These are phyloP conservation scores for Lactarius evosmus DNA, from an alignment of 768 basidiomycete species.

Conservation along the genomic window DNA sequence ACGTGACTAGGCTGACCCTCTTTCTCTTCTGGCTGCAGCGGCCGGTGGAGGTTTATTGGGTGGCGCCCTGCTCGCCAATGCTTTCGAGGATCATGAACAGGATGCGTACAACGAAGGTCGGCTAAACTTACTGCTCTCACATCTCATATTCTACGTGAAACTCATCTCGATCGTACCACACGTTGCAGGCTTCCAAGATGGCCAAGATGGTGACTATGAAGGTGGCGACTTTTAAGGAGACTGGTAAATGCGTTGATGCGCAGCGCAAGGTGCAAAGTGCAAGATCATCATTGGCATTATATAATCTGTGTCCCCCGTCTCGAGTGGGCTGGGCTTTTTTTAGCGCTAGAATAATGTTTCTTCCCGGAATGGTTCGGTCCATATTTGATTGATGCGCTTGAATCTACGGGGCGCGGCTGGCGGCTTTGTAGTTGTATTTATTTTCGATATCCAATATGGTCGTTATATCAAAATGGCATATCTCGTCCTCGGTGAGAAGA, in stretches of 20 bases:
- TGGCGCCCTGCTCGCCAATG: conserved; percentile 53
- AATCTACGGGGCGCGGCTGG: neutral
- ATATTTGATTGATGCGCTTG: conserved; percentile 6
- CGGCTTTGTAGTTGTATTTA: conserved; percentile 5
- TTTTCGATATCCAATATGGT: conserved; percentile 9
- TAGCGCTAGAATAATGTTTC: conserved; percentile 8
- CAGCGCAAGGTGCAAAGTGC: conserved; percentile 1
- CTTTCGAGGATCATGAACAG: conserved; percentile 44
- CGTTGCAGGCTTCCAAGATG: conserved; percentile 35
- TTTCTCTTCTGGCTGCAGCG: conserved; percentile 25
- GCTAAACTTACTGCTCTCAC: conserved; percentile 9
- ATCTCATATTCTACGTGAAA: conserved; percentile 19
- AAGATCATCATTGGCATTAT: neutral
- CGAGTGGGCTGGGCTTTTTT: conserved; percentile 3
- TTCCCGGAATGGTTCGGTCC: conserved; percentile 4
- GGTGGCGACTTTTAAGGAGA: conserved; percentile 23
- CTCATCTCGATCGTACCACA: neutral
- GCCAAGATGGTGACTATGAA: conserved; percentile 22
- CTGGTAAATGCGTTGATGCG: conserved; percentile 26
- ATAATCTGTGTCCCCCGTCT: conserved; percentile 2
- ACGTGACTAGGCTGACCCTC: neutral
- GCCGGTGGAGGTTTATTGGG: conserved; percentile 67
- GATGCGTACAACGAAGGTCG: conserved; percentile 39
- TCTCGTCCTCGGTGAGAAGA: conserved; percentile 1
- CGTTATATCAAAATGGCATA: conserved; percentile 4